Percentiles rank a stretch among this genome's conserved stretches.
phyloP scores from a whole-genome alignment of 2,329 filamentous ascomycete species.

The Polychaeton citri region DNA sequence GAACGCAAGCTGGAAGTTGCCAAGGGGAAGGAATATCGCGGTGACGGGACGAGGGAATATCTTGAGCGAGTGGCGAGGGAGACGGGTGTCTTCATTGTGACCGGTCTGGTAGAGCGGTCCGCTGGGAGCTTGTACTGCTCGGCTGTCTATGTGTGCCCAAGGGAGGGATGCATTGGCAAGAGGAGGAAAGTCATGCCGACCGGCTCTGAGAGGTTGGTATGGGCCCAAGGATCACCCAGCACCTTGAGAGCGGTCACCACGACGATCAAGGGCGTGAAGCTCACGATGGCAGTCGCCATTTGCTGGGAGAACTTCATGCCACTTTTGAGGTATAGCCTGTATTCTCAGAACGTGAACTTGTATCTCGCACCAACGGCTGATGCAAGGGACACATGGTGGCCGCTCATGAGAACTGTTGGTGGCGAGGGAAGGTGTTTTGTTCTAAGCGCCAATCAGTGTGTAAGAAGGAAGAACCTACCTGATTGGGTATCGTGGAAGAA shows the following conservation, averaged over 20 bases:
- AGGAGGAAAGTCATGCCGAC: conserved; percentile 90
- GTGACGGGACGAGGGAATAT: conserved; percentile 67
- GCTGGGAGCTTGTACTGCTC: conserved; percentile 77
- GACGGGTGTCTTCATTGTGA: conserved; percentile 69
- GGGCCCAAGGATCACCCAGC: conserved; percentile 71
- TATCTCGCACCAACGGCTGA: conserved; percentile 89
- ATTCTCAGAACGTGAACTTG: conserved; percentile 80
- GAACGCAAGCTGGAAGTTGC: conserved; percentile 43
- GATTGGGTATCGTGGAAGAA: conserved; percentile 33
- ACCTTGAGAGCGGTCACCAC: conserved; percentile 71
- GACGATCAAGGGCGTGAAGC: conserved; percentile 60
- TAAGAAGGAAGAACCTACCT: conserved; percentile 45
- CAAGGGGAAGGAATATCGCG: conserved; percentile 36
- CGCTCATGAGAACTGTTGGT: conserved; percentile 69
- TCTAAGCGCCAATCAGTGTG: conserved; percentile 72
- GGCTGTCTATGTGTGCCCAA: conserved; percentile 69
- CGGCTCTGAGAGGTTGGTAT: conserved; percentile 68
- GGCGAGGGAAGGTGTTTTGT: conserved; percentile 77
- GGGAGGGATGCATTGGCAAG: conserved; percentile 62
- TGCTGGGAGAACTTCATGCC: conserved; percentile 99
- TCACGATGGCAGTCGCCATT: conserved; percentile 77
- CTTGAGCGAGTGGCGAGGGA: conserved; percentile 64
- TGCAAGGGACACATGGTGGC: conserved; percentile 66
- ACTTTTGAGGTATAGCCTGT: conserved; percentile 67
- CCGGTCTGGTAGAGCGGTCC: conserved; percentile 64